phyloP scores from a whole-genome alignment of 176 grass and related monocot genomes.

The Oryza punctata region DNA sequence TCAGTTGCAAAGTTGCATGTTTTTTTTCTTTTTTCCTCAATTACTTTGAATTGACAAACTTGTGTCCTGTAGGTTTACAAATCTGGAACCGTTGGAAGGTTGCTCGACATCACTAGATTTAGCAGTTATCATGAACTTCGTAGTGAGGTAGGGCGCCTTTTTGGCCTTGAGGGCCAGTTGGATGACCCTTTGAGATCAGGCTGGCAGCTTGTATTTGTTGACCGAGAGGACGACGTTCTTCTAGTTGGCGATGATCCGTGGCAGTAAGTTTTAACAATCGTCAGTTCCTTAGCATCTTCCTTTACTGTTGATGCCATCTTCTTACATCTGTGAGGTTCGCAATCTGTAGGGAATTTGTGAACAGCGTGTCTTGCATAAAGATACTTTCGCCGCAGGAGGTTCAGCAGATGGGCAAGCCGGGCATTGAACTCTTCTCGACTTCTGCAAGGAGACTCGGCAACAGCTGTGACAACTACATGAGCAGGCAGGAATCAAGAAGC shows the following conservation, averaged over 20 bases:
- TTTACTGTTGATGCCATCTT: neutral
- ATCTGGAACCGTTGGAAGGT: slow-evolving; percentile 67
- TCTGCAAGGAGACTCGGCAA: slow-evolving; percentile 58
- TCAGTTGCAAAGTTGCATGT: neutral
- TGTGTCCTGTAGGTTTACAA: slow-evolving; percentile 67
- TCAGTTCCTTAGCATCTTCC: neutral
- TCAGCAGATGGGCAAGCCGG: slow-evolving; percentile 83
- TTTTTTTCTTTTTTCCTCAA: neutral
- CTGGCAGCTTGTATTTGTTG: slow-evolving; percentile 99
- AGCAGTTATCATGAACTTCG: slow-evolving; percentile 84
- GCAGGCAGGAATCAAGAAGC: slow-evolving; percentile 58
- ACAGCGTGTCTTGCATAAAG: slow-evolving; percentile 93
- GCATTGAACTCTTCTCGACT: slow-evolving; percentile 54
- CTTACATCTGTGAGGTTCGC: slow-evolving; percentile 14
- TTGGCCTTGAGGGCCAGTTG: slow-evolving; percentile 85
- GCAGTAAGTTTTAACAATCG: slow-evolving; percentile 64
- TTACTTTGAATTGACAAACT: slow-evolving; percentile 30
- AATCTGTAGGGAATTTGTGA: slow-evolving; percentile 87
- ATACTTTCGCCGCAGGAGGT: slow-evolving; percentile 88
- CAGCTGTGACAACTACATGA: slow-evolving; percentile 66
- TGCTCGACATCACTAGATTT: slow-evolving; percentile 86
- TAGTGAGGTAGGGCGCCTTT: slow-evolving; percentile 74
- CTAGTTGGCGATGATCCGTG: slow-evolving; percentile 94
- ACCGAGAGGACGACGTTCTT: slow-evolving; percentile 85
- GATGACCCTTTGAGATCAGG: slow-evolving; percentile 97